phyloP scores from a whole-genome alignment of 495 filamentous ascomycete species.

The Aspergillus hancockii region DNA sequence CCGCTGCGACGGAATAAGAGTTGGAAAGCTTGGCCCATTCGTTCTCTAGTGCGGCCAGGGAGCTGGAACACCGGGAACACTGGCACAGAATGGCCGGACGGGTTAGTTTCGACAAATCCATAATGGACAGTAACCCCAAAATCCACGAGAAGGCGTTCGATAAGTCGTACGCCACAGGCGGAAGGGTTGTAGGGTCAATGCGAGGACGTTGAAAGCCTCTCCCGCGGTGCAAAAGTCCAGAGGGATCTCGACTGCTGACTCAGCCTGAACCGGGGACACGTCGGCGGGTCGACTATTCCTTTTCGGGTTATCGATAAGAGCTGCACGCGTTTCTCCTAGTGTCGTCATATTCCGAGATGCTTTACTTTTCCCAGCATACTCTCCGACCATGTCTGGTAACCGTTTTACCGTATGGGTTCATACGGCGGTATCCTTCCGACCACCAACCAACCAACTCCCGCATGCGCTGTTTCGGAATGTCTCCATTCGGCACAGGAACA shows the following conservation, averaged over 20 bases:
- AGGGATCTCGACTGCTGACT: slow-evolving; percentile 35
- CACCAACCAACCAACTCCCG: not conserved
- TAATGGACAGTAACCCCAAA: slow-evolving; percentile 17
- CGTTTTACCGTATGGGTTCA: not conserved
- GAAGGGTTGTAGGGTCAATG: slow-evolving; percentile 14
- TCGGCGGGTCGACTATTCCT: slow-evolving; percentile 19
- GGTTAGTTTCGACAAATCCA: slow-evolving; percentile 42
- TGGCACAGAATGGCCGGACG: slow-evolving; percentile 45
- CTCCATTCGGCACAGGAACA: not conserved
- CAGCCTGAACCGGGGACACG: slow-evolving; percentile 19
- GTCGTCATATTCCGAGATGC: slow-evolving; percentile 15
- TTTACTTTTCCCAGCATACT: not conserved
- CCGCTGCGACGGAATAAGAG: slow-evolving; percentile 42
- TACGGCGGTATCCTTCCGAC: not conserved
- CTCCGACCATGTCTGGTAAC: not conserved
- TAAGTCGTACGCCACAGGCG: slow-evolving; percentile 8
- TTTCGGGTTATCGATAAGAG: slow-evolving; percentile 21
- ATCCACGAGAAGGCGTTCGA: slow-evolving; percentile 6
- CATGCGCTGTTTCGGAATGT: not conserved
- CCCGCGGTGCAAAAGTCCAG: slow-evolving; percentile 22
- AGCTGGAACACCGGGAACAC: slow-evolving; percentile 48
- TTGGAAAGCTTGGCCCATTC: slow-evolving; percentile 49
- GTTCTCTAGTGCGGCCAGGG: slow-evolving; percentile 49
- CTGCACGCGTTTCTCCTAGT: slow-evolving; percentile 9
- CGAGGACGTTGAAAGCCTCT: slow-evolving; percentile 10